Conservation (phyloP, 768 basidiomycete species). For the Podaxis rugospora region DNA sequence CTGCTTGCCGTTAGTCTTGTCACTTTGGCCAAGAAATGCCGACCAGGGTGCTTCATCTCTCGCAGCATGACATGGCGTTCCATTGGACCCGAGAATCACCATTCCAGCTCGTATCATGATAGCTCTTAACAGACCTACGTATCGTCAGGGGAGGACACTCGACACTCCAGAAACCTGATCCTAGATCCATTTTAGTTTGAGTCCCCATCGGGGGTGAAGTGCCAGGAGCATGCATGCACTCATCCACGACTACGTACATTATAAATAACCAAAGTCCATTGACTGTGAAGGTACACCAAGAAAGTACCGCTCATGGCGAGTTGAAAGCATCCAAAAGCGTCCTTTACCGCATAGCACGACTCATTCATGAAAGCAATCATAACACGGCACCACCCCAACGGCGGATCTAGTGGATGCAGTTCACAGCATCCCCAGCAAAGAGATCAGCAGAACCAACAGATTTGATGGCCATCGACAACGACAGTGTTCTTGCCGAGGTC, state of each 20-base stretch:
- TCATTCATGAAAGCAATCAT: no score
- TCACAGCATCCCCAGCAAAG: constrained; percentile 24
- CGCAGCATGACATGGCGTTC: background rate
- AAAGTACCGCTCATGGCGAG: background rate
- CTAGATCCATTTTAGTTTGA: background rate
- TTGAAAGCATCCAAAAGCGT: background rate
- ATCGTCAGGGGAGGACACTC: background rate
- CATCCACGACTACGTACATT: background rate
- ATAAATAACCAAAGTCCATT: background rate
- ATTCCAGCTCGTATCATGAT: background rate
- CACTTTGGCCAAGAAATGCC: background rate
- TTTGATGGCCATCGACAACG: constrained; percentile 24
- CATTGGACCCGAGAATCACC: background rate
- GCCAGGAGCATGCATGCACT: background rate
- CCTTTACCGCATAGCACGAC: background rate
- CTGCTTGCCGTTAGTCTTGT: background rate
- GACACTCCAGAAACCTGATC: background rate
- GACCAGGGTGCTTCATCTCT: no score
- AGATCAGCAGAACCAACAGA: constrained; percentile 31
- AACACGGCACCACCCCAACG: no score
- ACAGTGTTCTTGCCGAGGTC: constrained; percentile 35
- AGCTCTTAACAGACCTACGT: no score
- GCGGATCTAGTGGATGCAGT: background rate
- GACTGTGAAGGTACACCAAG: background rate
- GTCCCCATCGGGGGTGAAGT: background rate